Conservation (phyloP, 2,329 filamentous ascomycete genomes). For the Fusarium newnesense region DNA sequence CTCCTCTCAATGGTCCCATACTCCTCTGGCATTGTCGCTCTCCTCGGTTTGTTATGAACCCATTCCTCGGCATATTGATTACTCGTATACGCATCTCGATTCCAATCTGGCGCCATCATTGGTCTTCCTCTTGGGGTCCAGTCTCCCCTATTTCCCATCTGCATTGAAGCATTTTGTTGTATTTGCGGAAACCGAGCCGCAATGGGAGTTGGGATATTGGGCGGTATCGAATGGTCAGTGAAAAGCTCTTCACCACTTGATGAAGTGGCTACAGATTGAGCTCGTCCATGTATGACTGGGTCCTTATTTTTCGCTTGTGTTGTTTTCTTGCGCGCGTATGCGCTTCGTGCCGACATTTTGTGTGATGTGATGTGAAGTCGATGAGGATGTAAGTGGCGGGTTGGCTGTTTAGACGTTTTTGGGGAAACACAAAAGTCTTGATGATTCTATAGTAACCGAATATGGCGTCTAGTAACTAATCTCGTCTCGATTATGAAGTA, state of each 20-base stretch:
- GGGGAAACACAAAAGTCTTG: background rate
- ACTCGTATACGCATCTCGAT: constrained; percentile 39
- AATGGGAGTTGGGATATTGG: constrained; percentile 51
- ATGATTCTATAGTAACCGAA: background rate
- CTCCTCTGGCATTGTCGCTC: constrained; percentile 57
- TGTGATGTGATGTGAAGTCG: background rate
- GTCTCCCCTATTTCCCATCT: background rate
- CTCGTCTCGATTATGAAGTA: background rate
- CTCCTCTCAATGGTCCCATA: constrained; percentile 66
- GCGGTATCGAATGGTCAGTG: constrained; percentile 52
- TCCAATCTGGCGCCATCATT: constrained; percentile 32
- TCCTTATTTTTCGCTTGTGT: constrained; percentile 57
- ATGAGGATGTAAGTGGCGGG: background rate
- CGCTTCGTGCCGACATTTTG: constrained; percentile 67
- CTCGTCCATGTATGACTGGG: constrained; percentile 36
- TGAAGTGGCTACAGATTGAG: constrained; percentile 50
- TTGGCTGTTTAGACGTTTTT: background rate
- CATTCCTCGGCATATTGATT: constrained; percentile 52
- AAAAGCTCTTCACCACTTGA: constrained; percentile 54
- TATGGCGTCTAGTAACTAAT: background rate
- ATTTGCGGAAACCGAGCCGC: constrained; percentile 56
- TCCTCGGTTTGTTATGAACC: constrained; percentile 56
- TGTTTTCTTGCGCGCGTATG: constrained; percentile 68
- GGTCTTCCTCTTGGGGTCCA: constrained; percentile 13
- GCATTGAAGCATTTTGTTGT: constrained; percentile 1